phyloP scores from a whole-genome alignment of 1,284 basidiomycete genomes.

The Cerioporus squamosus region DNA sequence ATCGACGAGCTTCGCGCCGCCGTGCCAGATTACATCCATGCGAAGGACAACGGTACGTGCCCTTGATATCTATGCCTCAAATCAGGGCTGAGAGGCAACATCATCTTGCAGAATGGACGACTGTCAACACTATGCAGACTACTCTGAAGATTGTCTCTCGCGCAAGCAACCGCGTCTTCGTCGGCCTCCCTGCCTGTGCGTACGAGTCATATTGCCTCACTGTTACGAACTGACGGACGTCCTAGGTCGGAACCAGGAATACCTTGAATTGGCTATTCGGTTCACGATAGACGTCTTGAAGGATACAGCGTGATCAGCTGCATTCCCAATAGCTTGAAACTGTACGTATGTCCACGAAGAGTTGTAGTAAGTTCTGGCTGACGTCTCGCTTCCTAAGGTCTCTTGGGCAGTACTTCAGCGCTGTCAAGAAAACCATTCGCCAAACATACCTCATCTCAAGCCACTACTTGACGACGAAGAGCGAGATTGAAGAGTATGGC shows the following conservation, averaged over 20 bases:
- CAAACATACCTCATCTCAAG: conserved; percentile 1
- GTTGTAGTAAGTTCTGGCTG: too few species aligned
- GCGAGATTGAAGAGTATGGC: conserved; percentile 35
- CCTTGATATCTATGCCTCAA: neutral
- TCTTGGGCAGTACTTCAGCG: conserved; percentile 9
- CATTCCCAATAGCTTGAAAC: conserved; percentile 32
- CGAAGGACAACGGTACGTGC: conserved; percentile 18
- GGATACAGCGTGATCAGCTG: conserved; percentile 19
- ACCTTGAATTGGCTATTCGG: conserved; percentile 20
- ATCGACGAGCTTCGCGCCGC: conserved; percentile 34
- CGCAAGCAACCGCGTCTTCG: conserved; percentile 30
- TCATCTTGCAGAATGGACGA: conserved; percentile 25
- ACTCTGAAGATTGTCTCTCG: conserved; percentile 28
- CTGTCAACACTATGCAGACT: conserved; percentile 7
- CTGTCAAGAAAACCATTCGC: neutral
- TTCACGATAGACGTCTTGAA: conserved; percentile 6
- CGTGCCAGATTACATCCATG: conserved; percentile 23
- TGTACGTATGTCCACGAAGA: conserved; percentile 23
- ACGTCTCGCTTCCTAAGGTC: conserved; percentile 3
- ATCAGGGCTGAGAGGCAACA: neutral
- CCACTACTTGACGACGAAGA: conserved; percentile 39
- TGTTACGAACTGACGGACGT: neutral
- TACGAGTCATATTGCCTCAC: neutral
- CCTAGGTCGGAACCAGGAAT: conserved; percentile 28
- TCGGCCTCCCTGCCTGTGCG: conserved; percentile 30